These are phyloP conservation scores for Blastocystis sp. DNA, from an alignment of 352 stramenopile genomes.

Conservation along the genomic window DNA sequence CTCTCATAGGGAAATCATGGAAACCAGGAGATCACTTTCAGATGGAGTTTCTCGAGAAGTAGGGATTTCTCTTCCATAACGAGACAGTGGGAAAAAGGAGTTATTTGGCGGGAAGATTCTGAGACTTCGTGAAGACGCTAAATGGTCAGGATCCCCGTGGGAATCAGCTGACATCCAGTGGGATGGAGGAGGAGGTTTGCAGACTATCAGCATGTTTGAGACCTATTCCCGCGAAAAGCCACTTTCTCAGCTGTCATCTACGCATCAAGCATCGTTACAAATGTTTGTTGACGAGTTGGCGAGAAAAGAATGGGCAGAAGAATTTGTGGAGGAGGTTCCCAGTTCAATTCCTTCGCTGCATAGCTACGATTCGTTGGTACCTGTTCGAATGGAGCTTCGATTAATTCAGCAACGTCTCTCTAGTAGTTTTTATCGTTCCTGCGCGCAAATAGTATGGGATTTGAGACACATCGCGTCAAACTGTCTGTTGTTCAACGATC, in stretches of 20 bases:
- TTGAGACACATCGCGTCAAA: neutral
- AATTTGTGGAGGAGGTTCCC: conserved; percentile 4
- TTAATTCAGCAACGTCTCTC: neutral
- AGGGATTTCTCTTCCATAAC: neutral
- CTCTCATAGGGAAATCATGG: conserved; percentile 28
- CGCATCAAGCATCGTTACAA: neutral
- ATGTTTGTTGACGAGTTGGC: neutral
- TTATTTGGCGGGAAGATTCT: neutral
- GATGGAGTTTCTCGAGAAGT: conserved; percentile 46
- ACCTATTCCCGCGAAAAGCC: neutral
- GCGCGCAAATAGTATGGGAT: neutral
- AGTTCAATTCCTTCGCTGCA: neutral
- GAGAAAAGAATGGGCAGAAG: neutral
- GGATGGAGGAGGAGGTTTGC: conserved; percentile 5
- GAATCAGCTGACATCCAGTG: conserved; percentile 29
- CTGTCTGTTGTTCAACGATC: conserved; percentile 9
- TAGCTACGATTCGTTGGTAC: conserved; percentile 2
- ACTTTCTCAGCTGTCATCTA: neutral
- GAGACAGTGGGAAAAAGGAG: neutral
- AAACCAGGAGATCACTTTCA: neutral
- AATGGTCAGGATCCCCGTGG: neutral
- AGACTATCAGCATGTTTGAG: conserved; percentile 50
- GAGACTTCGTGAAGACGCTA: neutral
- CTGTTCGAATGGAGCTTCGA: conserved; percentile 5
- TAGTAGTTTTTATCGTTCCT: conserved; percentile 9